phyloP scores from a whole-genome alignment of 768 basidiomycete genomes.

The Termitomyces sp. region DNA sequence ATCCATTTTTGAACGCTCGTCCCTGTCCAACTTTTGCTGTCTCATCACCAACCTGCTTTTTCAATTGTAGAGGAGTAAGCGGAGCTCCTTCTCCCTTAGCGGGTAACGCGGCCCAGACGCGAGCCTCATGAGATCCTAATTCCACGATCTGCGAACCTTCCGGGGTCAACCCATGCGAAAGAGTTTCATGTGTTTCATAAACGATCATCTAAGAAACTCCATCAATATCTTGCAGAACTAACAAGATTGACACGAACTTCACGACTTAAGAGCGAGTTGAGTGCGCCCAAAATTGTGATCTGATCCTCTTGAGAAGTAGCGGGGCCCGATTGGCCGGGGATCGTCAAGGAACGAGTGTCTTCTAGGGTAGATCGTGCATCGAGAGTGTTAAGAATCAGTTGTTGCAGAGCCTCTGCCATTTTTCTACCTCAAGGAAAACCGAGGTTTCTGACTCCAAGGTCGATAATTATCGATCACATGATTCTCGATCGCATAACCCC shows the following conservation, averaged over 20 bases:
- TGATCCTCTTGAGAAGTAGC: constrained; percentile 74
- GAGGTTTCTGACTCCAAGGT: constrained; percentile 9
- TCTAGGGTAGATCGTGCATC: constrained; percentile 48
- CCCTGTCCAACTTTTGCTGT: constrained; percentile 91
- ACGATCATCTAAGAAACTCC: constrained; percentile 63
- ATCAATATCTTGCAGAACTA: constrained; percentile 9
- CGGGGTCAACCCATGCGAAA: constrained; percentile 67
- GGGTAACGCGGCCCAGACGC: constrained; percentile 86
- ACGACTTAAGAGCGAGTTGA: constrained; percentile 85
- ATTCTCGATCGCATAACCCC: neutral
- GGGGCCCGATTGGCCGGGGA: constrained; percentile 57
- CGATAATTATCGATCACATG: constrained; percentile 6
- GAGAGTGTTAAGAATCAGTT: constrained; percentile 72
- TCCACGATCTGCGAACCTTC: constrained; percentile 80
- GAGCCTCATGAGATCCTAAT: constrained; percentile 90
- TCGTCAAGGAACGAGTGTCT: constrained; percentile 63
- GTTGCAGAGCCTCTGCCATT: constrained; percentile 79
- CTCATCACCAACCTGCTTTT: constrained; percentile 78
- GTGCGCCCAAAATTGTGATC: constrained; percentile 78
- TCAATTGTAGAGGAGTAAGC: constrained; percentile 62
- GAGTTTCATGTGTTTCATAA: constrained; percentile 73
- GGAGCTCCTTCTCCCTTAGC: constrained; percentile 64
- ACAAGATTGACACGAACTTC: constrained; percentile 49
- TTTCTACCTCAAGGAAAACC: constrained; percentile 4
- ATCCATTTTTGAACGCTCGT: constrained; percentile 94